These are phyloP conservation scores for Funneliformis mosseae DNA, from an alignment of 192 early-diverging fungal species.

Conservation along the genomic window DNA sequence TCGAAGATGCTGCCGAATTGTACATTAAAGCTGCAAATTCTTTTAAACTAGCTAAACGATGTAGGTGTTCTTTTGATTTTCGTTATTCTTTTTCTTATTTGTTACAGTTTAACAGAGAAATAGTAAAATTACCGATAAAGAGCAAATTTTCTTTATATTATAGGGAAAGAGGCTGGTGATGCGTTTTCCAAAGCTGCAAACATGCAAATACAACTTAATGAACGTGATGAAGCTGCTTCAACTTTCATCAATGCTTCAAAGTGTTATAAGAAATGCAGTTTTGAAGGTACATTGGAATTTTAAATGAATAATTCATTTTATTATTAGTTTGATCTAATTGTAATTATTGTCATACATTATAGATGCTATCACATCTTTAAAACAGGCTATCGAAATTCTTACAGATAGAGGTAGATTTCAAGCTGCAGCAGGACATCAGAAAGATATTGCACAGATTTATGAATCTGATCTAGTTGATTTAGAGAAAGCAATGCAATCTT, in stretches of 20 bases:
- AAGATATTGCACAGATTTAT: conserved; percentile 92
- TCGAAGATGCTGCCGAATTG: conserved; percentile 93
- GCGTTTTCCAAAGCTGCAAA: conserved; percentile 86
- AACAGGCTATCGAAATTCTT: conserved; percentile 79
- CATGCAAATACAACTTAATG: conserved; percentile 71
- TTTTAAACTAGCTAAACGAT: conserved; percentile 91
- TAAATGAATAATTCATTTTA: not conserved
- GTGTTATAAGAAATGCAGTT: conserved; percentile 82
- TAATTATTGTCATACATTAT: not conserved
- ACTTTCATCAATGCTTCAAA: conserved; percentile 89
- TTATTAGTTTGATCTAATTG: not conserved
- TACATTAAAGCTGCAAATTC: conserved; percentile 90
- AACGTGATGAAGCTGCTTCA: conserved; percentile 85
- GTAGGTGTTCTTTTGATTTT: conserved; percentile 50
- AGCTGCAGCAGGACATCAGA: conserved; percentile 89
- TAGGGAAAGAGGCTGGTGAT: conserved; percentile 93
- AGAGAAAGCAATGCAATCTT: conserved; percentile 81
- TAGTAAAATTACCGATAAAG: not conserved
- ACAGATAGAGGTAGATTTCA: conserved; percentile 86
- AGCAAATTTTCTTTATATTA: not conserved
- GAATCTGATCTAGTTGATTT: conserved; percentile 81
- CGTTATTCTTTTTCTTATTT: not conserved
- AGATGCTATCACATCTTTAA: conserved; percentile 76
- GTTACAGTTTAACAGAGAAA: not conserved
- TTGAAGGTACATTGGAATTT: conserved; percentile 56